Evolutionary conservation across 2,329 filamentous ascomycete species (phyloP), one percentile per base, ranked within the genome.

Genomic region (Alternaria rosae): DNA sequence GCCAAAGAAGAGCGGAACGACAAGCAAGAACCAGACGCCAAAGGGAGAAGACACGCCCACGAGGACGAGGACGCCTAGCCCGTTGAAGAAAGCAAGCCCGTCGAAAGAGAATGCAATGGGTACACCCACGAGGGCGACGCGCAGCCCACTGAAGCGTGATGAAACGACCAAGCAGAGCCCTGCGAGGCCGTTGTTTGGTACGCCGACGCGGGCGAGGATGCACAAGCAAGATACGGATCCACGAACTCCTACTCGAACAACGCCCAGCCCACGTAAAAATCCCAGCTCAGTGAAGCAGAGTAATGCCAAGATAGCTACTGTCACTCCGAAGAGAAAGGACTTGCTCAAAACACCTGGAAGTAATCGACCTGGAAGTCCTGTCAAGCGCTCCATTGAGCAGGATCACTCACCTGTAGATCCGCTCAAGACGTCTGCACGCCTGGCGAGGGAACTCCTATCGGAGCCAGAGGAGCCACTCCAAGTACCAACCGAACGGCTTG

Each of bases 1-100:
- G 15, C 51, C 58, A 7, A 69, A 61, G 47, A 64, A 64, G 57
- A 35, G 42, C 6, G 38, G 32, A 11, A 50, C 52, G 32, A 50
- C 62, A 13, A 54, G 56, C 15, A 63, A 45, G 21, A 51, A 23
- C 26, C 45, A 48, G 26, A 60, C 59, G 20, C 61, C 65, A 15
- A 67, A 64, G 35, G 56, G 55, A 43, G 57, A n/a, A 53, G 32
- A 26, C 17, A 50, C 51, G 23, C 30, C 48, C 20, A 47, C 41
- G 5, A 43, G 38, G 42, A 42, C 44, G 6, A 26, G 54, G n/a
- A 43, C 61, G 17, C 42, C 50, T 17, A 66, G 47, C 23, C 59
- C 59, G 17, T n/a, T 59, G 8, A 62, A 59, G 32, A 51, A 30
- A 5, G 32, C 23, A 20, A 61, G 59, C 25, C 61, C 57, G 2